Evolutionary conservation across 495 filamentous ascomycete species (phyloP), one percentile per base, ranked within the genome.

Genomic region (Entonaema liquescens): DNA sequence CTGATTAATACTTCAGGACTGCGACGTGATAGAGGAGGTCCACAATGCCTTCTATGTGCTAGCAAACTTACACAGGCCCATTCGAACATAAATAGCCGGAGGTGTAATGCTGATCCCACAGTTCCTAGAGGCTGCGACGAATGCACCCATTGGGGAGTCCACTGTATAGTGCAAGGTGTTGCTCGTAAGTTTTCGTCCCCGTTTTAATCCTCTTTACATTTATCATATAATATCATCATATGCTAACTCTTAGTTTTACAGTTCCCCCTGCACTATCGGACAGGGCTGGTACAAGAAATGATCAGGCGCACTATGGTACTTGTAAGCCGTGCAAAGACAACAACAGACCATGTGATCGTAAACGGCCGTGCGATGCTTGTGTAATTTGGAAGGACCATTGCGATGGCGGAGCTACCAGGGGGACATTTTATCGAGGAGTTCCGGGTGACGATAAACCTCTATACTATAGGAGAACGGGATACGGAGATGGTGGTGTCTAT

Each of bases 341-440:
- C 0, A 2, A 5, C 0, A 23, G 42, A 47, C 42, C 42, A 0
- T 71, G 68, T 8, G 68, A 71, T 11, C 31, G 74, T 0, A 73
- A 71, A 19, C 13, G 65, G 12, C 71, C 74, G 2, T 76, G 74
- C 21, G 54, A 71, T 25, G 13, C n/a, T 7, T 76, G 71, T 57
- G 26, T 69, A 11, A 3, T 9, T 0, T 19, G 12, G 2, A 17
- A 26, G 5, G 53, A 59, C 1, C 11, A 0, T 4, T 71, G 67
- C 12, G 0, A 1, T 0, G 54, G 38, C 0, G 21, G 8, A 4
- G 1, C 5, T 1, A 21, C 5, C 0, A n/a, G 29, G 21, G 61
- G 60, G 1, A 58, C 40, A 0, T 76, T 74, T 6, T 17, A 11
- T 7, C 55, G 68, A 25, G 71, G 68, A 23, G 60, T 42, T 1